These are phyloP conservation scores for Pseudomonodictys pantanalensis DNA, from an alignment of 495 filamentous ascomycete species.

Conservation along the genomic window DNA sequence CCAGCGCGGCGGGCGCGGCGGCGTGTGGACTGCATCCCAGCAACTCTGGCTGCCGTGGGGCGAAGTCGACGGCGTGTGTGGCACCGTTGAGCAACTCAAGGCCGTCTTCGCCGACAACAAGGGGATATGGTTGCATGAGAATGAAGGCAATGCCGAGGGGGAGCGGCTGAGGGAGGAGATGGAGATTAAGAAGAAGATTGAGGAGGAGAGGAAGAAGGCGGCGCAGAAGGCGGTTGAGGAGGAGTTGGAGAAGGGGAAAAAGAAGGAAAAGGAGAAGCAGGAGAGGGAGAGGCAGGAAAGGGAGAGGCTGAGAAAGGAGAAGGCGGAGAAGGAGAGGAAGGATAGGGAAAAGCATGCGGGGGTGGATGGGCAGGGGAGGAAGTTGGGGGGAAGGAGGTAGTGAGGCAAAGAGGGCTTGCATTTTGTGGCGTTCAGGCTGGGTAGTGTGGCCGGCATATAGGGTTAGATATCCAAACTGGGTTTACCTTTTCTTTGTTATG, in stretches of 20 bases:
- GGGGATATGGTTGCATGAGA: conserved; percentile 33
- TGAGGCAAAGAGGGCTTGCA: too few species aligned
- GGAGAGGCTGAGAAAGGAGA: conserved; percentile 3
- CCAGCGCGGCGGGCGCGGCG: conserved; percentile 53
- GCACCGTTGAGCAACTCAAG: conserved; percentile 44
- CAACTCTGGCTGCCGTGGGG: conserved; percentile 52
- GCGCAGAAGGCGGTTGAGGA: conserved; percentile 43
- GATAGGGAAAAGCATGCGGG: too few species aligned
- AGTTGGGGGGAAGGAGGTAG: too few species aligned
- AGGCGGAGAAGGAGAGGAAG: neutral
- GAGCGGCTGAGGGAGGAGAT: conserved; percentile 2
- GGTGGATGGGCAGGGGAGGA: too few species aligned
- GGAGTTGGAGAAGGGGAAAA: conserved; percentile 36
- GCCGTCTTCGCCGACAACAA: conserved; percentile 47
- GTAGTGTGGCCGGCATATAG: too few species aligned
- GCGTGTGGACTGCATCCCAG: conserved; percentile 57
- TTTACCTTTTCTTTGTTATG: too few species aligned
- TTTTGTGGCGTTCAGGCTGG: too few species aligned
- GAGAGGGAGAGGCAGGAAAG: conserved; percentile 16
- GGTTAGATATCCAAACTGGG: too few species aligned
- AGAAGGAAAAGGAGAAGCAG: conserved; percentile 34
- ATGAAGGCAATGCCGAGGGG: conserved; percentile 9
- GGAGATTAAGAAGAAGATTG: conserved; percentile 19
- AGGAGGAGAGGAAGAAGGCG: conserved; percentile 48
- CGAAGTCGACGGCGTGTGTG: conserved; percentile 49